Percentiles rank a stretch among this genome's conserved stretches.
These are phyloP conservation scores for Termitomyces bulborhizus DNA, from an alignment of 768 basidiomycete genomes.

Conservation along the genomic window DNA sequence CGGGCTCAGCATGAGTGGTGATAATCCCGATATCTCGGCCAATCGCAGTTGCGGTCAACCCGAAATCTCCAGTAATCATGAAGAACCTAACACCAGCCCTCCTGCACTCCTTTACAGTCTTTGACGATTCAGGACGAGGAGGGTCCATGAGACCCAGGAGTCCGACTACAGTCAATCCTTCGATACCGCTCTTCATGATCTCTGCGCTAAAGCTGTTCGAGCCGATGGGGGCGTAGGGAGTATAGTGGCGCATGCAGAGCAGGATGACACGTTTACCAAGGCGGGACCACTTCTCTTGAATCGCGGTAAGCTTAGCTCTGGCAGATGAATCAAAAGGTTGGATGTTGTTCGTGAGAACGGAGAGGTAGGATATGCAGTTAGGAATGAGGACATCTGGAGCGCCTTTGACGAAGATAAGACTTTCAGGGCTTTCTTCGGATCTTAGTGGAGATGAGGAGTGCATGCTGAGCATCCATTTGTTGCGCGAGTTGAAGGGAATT, in stretches of 20 bases:
- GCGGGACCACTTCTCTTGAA: constrained; percentile 36
- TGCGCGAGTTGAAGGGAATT: constrained; percentile 43
- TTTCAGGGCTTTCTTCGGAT: constrained; percentile 7
- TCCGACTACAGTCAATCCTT: constrained; percentile 39
- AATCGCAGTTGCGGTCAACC: constrained; percentile 45
- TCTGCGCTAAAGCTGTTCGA: constrained; percentile 21
- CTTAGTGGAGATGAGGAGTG: constrained; percentile 11
- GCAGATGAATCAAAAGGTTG: constrained; percentile 19
- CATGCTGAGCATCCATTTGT: constrained; percentile 55
- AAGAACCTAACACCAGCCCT: constrained; percentile 46
- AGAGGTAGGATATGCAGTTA: constrained; percentile 22
- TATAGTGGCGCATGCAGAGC: constrained; percentile 26
- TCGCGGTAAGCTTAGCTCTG: constrained; percentile 11
- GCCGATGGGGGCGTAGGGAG: constrained; percentile 15
- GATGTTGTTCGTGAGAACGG: constrained; percentile 8
- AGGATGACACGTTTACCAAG: constrained; percentile 52
- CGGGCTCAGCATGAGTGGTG: constrained; percentile 22
- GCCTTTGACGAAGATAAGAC: constrained; percentile 44
- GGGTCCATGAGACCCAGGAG: constrained; percentile 51
- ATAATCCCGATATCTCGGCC: constrained; percentile 38
- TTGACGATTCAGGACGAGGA: constrained; percentile 38
- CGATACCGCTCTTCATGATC: constrained; percentile 29
- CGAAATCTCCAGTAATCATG: constrained; percentile 48
- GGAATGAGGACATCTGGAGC: constrained; percentile 50
- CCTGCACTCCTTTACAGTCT: constrained; percentile 39